Conservation (phyloP, 2,329 filamentous ascomycete species). For the Thielaviopsis cerberus region DNA sequence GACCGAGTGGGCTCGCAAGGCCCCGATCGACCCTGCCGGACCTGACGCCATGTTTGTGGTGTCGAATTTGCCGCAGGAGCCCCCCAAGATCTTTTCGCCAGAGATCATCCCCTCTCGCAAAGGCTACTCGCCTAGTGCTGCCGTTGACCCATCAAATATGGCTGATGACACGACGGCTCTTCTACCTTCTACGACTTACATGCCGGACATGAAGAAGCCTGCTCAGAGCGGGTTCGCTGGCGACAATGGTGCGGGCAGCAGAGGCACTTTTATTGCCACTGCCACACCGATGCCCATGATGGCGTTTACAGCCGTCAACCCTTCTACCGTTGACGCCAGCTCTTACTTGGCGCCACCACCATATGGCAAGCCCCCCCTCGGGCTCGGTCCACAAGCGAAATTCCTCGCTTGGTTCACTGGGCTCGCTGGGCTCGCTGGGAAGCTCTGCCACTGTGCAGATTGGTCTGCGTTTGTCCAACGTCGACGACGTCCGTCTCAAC, state of each 20-base stretch:
- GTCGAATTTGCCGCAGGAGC: slow-evolving; percentile 7
- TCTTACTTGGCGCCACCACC: slow-evolving; percentile 4
- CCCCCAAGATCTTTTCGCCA: slow-evolving; percentile 2
- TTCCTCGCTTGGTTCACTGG: slow-evolving; percentile 31
- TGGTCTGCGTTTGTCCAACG: slow-evolving; percentile 46
- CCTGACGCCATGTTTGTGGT: slow-evolving; percentile 6
- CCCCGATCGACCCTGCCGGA: neutral
- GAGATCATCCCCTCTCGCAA: neutral
- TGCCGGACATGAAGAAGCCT: neutral
- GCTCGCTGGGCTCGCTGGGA: slow-evolving; percentile 35
- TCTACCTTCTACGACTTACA: slow-evolving; percentile 6
- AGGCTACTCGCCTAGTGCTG: neutral
- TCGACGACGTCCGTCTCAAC: slow-evolving; percentile 28
- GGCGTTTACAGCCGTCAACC: neutral
- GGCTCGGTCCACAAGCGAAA: slow-evolving; percentile 32
- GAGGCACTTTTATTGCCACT: neutral
- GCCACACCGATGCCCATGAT: neutral
- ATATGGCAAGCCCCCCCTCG: slow-evolving; percentile 1
- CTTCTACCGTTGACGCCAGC: neutral
- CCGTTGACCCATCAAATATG: neutral
- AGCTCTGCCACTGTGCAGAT: slow-evolving; percentile 56
- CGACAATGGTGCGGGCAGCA: neutral
- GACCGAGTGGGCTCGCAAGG: neutral
- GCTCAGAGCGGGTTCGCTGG: neutral
- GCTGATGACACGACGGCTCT: neutral